Percentiles rank a stretch among this genome's conserved stretches.
Conservation (phyloP, 768 basidiomycete genomes). For the Pisolithus marmoratus region DNA sequence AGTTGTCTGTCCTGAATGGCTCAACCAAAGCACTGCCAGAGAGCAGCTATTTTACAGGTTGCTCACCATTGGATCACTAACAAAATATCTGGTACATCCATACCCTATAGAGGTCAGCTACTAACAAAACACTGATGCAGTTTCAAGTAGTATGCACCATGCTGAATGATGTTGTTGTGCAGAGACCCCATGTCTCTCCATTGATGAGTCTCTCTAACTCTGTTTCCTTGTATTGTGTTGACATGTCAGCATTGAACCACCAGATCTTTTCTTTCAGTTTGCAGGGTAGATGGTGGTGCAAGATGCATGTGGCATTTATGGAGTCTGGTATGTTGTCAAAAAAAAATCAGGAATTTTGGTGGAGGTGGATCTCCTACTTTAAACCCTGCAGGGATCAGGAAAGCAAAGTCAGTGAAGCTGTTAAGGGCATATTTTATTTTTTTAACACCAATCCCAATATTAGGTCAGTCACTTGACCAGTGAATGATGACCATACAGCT, state of each 20-base stretch:
- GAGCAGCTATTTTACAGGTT: slow-evolving; percentile 15
- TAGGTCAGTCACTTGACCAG: too few relatives aligned
- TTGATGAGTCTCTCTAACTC: slow-evolving; percentile 11
- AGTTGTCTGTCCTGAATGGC: slow-evolving; percentile 12
- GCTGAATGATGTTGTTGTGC: slow-evolving; percentile 28
- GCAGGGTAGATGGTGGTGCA: slow-evolving; percentile 8
- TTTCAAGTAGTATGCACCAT: slow-evolving; percentile 21
- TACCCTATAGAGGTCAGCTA: slow-evolving; percentile 19
- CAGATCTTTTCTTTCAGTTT: slow-evolving; percentile 12
- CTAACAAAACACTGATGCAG: too few relatives aligned
- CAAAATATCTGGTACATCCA: slow-evolving; percentile 30
- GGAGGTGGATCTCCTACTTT: slow-evolving; percentile 4
- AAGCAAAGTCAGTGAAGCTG: too few relatives aligned
- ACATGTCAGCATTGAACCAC: slow-evolving; percentile 21
- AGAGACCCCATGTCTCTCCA: slow-evolving; percentile 22
- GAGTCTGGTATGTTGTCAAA: slow-evolving; percentile 20
- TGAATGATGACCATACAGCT: too few relatives aligned
- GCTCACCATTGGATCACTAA: slow-evolving; percentile 32
- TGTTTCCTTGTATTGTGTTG: slow-evolving; percentile 5
- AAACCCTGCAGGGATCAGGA: too few relatives aligned
- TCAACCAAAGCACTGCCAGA: slow-evolving; percentile 33
- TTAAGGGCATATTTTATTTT: too few relatives aligned
- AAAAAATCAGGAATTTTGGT: slow-evolving; percentile 22
- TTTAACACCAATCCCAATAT: too few relatives aligned
- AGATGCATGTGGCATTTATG: slow-evolving; percentile 4